Percentiles rank a stretch among this genome's conserved stretches.
phyloP scores from a whole-genome alignment of 2,329 filamentous ascomycete genomes.

The Stachybotrys echinatus region DNA sequence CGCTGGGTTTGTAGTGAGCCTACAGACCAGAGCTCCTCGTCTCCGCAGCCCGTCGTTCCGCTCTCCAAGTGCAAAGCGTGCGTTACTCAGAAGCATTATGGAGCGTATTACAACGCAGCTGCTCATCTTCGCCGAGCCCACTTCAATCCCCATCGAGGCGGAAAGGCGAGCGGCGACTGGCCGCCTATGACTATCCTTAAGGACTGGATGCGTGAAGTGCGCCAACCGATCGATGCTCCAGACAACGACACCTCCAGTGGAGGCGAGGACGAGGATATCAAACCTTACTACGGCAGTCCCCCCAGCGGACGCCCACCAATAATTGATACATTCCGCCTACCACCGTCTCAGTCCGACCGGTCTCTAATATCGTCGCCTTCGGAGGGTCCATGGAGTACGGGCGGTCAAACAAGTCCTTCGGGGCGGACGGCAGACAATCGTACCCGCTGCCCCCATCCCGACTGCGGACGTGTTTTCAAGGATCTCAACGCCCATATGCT shows the following conservation, averaged over 20 bases:
- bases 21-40: conserved; percentile 25
- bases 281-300: conserved; percentile 10
- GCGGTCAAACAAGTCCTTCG: conserved; percentile 20
- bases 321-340: not conserved
- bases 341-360: conserved; percentile 2
- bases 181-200: conserved; percentile 52
- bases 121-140: conserved; percentile 53
- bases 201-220: conserved; percentile 57
- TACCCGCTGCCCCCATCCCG: conserved; percentile 49
- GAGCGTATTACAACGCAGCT: conserved; percentile 55
- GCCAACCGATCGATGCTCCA: conserved; percentile 40
- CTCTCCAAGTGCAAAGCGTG: conserved; percentile 53
- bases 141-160: conserved; percentile 50
- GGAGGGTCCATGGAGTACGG: conserved; percentile 16
- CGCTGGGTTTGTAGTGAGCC: conserved; percentile 53
- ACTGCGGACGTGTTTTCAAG: conserved; percentile 56
- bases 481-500: conserved; percentile 85
- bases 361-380: conserved; percentile 8
- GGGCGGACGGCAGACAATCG: conserved; percentile 32
- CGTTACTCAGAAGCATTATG: conserved; percentile 50
- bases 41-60: conserved; percentile 44
- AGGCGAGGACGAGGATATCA: conserved; percentile 42
- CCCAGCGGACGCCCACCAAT: not conserved
- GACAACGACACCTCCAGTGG: conserved; percentile 41
- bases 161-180: conserved; percentile 55